Base-by-base conservation (phyloP, 148 eudicot species). In the Agrostemma githago region DNA sequence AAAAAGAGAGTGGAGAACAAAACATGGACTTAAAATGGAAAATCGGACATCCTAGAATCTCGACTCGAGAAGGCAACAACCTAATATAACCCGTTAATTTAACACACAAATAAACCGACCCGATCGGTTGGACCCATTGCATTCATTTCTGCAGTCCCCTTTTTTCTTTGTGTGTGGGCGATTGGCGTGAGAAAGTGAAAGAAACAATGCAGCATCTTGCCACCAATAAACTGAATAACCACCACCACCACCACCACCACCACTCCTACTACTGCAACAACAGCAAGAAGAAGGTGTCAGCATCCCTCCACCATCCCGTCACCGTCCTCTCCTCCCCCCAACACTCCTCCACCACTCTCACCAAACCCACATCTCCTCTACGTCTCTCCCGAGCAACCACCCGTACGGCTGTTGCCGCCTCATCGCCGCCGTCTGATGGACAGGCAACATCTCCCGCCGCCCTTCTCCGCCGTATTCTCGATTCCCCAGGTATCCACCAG, bases 401-500 rank as follows among this genome's bases (percentile, higher is more conserved):
- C 51, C 66, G 6, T 21, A 14, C 57, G 8, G 10, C 58, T 21
- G 9, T 59, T 12, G 17, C 69, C 15, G n/a, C 42, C 3, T 41
- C 54, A 2, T 0, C 71, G 5, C 3, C 75, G 54, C 12, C 71
- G 48, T 54, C 40, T 48, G 71, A 68, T 61, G 79, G 69, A 74
- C 68, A 71, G 12, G 43, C 37, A 16, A 76, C 73, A 3, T 44
- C 87, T 54, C 88, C 86, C n/a, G 86, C 83, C 7, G 79, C 78
- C 82, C 56, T 75, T 11, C 91, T 94, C n/a, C 80, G 97, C 7
- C 76, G 79, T 21, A 68, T 91, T 67, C 89, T 94, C 0, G 77
- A 79, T 2, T 83, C 89, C 8, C 87, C 90, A 34, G 98, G 97
- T 6, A 54, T 89, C 56, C 92, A 94, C 65, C 98, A 82, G 68